Evolutionary conservation across 2,329 filamentous ascomycete genomes (phyloP), one percentile per base, ranked within the genome.

Genomic region (Penicillium palitans): DNA sequence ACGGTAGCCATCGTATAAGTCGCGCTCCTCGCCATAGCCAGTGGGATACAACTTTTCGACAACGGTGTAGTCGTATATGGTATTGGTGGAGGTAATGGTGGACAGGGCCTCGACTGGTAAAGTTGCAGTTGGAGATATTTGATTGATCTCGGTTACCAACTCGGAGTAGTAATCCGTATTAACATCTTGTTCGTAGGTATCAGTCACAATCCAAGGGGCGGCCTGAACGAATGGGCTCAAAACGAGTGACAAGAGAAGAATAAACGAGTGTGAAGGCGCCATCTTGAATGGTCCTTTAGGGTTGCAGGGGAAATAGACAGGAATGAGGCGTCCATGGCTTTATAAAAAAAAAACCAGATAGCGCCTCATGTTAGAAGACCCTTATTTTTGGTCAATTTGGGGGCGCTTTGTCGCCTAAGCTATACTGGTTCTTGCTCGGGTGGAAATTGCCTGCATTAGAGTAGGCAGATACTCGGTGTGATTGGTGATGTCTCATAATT

Each of bases 141-240:
- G 24, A 17, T 65, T 41, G 37, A 66, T 60, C 2, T 37, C 42
- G 6, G 67, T 69, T 8, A 37, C 37, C 5, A 45, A 7, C 12
- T 51, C 54, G 15, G 21, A 59, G 12, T 57, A 50, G 29, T 58
- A 56, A 13, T 51, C 15, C 2, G 65, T 67, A 10, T 47, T 46
- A 31, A 58, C 21, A 9, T 59, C 50, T 42, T 63, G 55, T 55
- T 72, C 61, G 27, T 67, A 72, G 52, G 61, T 52, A 37, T 69
- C 65, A 4, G 71, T 73, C 35, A 68, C 66, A 27, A 73, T 68
- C 71, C 71, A 73, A 10, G 71, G 71, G 8, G 61, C 63, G 2
- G 70, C 69, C 17, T 55, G 24, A 60, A 64, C 64, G 56, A 67
- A 56, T 10, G 65, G 60, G 50, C 45, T 52, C 35, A 56, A 58